Conservation (phyloP, 164 flowering plant genomes). For the Echeveria elegans region DNA sequence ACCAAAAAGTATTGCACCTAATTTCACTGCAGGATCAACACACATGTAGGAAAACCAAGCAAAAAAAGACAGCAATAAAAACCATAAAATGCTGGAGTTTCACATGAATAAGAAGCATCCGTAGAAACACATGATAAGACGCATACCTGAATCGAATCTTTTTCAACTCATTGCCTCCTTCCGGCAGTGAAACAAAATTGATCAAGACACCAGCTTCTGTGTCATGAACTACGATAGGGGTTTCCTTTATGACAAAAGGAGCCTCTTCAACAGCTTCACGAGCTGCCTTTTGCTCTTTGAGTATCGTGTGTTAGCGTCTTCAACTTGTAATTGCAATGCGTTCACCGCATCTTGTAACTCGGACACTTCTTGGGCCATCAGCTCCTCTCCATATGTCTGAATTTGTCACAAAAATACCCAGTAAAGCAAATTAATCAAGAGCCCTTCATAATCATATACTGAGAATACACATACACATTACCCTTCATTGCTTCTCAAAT, state of each 20-base stretch:
- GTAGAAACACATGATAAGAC: too few relatives aligned
- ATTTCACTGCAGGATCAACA: neutral
- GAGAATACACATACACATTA: slow-evolving; percentile 17
- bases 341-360: slow-evolving; percentile 77
- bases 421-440: too few relatives aligned
- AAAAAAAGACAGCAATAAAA: too few relatives aligned
- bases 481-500: slow-evolving; percentile 82
- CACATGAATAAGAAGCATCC: neutral
- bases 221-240: slow-evolving; percentile 86
- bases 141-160: too few relatives aligned
- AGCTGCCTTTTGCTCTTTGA: slow-evolving; percentile 85
- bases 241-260: slow-evolving; percentile 91
- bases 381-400: slow-evolving; percentile 89
- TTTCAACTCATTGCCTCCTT: too few relatives aligned
- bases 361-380: slow-evolving; percentile 72
- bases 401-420: slow-evolving; percentile 22
- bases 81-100: neutral
- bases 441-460: neutral
- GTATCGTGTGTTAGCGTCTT: slow-evolving; percentile 65
- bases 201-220: too few relatives aligned
- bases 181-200: too few relatives aligned
- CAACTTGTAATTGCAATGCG: slow-evolving; percentile 39
- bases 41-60: neutral
- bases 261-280: slow-evolving; percentile 95
- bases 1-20: neutral